phyloP scores from a whole-genome alignment of 805 yeast species.

The Cephaloascus albidus region DNA sequence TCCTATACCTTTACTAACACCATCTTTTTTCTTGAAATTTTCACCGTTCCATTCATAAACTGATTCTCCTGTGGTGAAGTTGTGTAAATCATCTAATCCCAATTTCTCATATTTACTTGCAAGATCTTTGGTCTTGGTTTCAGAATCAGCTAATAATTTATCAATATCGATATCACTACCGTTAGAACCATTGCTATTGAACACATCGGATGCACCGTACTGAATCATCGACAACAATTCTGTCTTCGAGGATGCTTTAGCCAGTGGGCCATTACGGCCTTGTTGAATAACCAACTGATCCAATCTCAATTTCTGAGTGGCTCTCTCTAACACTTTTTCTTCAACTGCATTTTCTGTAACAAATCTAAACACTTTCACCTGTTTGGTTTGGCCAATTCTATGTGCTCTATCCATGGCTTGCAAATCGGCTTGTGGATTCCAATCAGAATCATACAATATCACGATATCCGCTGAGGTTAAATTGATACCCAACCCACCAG shows the following conservation, averaged over 20 bases:
- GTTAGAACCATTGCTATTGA: conserved; percentile 21
- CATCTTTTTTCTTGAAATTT: conserved; percentile 60
- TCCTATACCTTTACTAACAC: conserved; percentile 34
- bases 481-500: conserved; percentile 86
- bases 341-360: conserved; percentile 79
- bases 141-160: conserved; percentile 48
- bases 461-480: conserved; percentile 76
- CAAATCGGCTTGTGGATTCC: conserved; percentile 87
- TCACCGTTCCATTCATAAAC: conserved; percentile 89
- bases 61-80: conserved; percentile 56
- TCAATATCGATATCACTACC: conserved; percentile 54
- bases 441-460: conserved; percentile 68
- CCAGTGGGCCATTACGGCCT: conserved; percentile 36
- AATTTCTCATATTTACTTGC: conserved; percentile 55
- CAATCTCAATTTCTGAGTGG: conserved; percentile 67
- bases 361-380: conserved; percentile 70
- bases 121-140: conserved; percentile 51
- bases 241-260: conserved; percentile 46
- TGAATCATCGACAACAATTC: conserved; percentile 78
- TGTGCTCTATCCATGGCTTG: conserved; percentile 90
- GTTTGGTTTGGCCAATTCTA: conserved; percentile 80
- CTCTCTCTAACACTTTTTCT: conserved; percentile 74
- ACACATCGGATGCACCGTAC: conserved; percentile 68
- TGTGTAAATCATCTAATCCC: conserved; percentile 71
- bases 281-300: conserved; percentile 82